These are phyloP conservation scores for Teunomyces lycoperdinae DNA, from an alignment of 805 yeast species.

Conservation along the genomic window DNA sequence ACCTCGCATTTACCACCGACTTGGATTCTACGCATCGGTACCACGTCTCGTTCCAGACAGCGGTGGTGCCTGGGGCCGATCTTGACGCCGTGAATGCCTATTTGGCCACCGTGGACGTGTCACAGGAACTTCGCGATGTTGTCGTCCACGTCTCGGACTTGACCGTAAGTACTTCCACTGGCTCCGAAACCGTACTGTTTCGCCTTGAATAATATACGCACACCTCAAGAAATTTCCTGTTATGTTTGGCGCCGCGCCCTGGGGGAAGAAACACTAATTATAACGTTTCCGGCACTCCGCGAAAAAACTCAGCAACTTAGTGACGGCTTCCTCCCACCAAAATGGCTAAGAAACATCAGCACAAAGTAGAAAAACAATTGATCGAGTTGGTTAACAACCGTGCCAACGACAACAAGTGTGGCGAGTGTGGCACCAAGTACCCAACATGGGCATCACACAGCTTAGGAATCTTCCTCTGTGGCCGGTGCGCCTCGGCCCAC, in stretches of 20 bases:
- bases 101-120: conserved; percentile 2
- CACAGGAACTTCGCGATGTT: conserved; percentile 2
- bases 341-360: conserved; percentile 40
- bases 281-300: not conserved
- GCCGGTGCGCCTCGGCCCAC: conserved; percentile 80
- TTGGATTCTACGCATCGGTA: conserved; percentile 2
- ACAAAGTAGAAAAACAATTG: conserved; percentile 48
- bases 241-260: too few species aligned
- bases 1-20: not conserved
- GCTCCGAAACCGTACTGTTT: not conserved
- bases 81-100: not conserved
- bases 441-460: conserved; percentile 58
- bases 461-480: conserved; percentile 74
- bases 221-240: not conserved
- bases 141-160: conserved; percentile 4
- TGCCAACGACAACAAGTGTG: conserved; percentile 68
- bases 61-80: conserved; percentile 5
- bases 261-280: too few species aligned
- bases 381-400: conserved; percentile 57
- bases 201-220: not conserved
- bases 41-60: conserved; percentile 14
- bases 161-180: not conserved
- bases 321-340: not conserved
- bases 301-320: not conserved
- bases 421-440: conserved; percentile 67